A percentile compares a stretch with the other conserved stretches of the same genome.
phyloP scores from a whole-genome alignment of 2,329 filamentous ascomycete species.

The Emmonsia crescens region DNA sequence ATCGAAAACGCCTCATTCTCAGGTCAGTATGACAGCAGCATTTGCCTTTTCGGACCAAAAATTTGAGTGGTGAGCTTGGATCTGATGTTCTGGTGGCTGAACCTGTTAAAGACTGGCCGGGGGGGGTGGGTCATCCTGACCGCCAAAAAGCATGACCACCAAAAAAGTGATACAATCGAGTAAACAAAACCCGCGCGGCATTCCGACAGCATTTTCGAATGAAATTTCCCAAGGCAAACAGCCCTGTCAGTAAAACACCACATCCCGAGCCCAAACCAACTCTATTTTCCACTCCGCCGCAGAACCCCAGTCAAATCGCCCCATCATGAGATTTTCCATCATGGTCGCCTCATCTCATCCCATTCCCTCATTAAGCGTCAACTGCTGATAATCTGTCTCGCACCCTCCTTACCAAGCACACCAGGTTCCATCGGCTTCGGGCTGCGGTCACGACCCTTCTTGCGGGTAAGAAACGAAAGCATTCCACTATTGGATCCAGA shows the following conservation, averaged over 20 bases:
- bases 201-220: neutral
- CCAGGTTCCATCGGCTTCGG: slow-evolving; percentile 91
- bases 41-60: neutral
- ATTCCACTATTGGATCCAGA: slow-evolving; percentile 58
- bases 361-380: slow-evolving; percentile 27
- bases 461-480: slow-evolving; percentile 79
- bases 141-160: neutral
- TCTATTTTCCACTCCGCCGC: neutral
- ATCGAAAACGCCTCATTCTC: neutral
- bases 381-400: slow-evolving; percentile 61
- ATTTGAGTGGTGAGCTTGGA: neutral
- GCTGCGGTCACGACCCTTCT: slow-evolving; percentile 81
- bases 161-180: neutral
- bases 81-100: neutral
- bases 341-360: neutral
- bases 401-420: slow-evolving; percentile 89
- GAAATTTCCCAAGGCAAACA: neutral
- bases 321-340: neutral
- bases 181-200: neutral
- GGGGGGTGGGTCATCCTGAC: neutral
- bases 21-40: neutral
- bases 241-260: neutral
- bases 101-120: neutral
- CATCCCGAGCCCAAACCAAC: neutral
- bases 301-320: neutral